A percentile compares a stretch with the other conserved stretches of the same genome.
phyloP scores from a whole-genome alignment of 78 protist species.

The Isochrysis galbana region DNA sequence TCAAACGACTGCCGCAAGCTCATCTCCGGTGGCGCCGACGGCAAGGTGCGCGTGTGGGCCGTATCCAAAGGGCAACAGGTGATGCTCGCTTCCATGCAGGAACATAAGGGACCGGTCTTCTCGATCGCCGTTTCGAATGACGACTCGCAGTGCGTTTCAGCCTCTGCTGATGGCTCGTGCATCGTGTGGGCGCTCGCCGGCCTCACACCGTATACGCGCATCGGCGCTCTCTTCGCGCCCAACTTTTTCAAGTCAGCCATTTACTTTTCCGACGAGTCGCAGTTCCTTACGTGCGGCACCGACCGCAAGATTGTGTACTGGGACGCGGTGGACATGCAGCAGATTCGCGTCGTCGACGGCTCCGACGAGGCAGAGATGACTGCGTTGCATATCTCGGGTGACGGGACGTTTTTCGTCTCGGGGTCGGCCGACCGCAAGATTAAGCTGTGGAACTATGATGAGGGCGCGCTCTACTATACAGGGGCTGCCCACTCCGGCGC shows the following conservation, averaged over 20 bases:
- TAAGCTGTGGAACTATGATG: constrained; percentile 63
- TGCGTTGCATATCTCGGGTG: constrained; percentile 39
- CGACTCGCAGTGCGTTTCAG: constrained; percentile 61
- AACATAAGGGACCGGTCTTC: constrained; percentile 67
- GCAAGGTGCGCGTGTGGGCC: constrained; percentile 63
- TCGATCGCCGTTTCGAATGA: constrained; percentile 7
- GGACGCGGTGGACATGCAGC: constrained; percentile 60
- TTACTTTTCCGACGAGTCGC: constrained; percentile 70
- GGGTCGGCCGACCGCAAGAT: constrained; percentile 57
- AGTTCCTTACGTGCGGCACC: constrained; percentile 68
- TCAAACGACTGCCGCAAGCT: constrained; percentile 33
- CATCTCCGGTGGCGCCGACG: constrained; percentile 68
- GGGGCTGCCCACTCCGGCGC: constrained; percentile 65
- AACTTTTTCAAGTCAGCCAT: constrained; percentile 41
- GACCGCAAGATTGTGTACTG: constrained; percentile 72
- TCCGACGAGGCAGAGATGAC: constrained; percentile 44
- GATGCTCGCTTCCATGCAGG: constrained; percentile 63
- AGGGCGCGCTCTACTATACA: constrained; percentile 18
- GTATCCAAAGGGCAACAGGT: constrained; percentile 30
- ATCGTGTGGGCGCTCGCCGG: constrained; percentile 60
- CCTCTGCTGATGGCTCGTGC: constrained; percentile 71
- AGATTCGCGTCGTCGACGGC: constrained; percentile 65
- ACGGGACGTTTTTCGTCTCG: constrained; percentile 49
- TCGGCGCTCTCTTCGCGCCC: constrained; percentile 31
- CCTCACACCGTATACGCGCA: neutral